phyloP scores from a whole-genome alignment of 2,329 filamentous ascomycete species.

The Tolypocladium endophyticum region DNA sequence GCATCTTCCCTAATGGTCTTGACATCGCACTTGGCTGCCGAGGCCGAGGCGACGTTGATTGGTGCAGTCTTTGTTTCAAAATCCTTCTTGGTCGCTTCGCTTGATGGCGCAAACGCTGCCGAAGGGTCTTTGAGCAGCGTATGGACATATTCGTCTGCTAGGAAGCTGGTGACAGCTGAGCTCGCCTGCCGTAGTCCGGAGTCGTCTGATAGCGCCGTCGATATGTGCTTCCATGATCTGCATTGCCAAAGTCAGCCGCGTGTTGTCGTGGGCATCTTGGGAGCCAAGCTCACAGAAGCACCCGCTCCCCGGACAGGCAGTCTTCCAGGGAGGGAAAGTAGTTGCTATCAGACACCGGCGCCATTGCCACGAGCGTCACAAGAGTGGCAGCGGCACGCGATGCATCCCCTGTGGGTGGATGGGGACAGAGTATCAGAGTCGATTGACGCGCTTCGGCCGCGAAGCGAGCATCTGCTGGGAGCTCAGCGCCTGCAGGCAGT shows the following conservation, averaged over 20 bases:
- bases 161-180: constrained; percentile 52
- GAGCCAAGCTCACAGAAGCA: constrained; percentile 58
- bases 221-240: constrained; percentile 53
- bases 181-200: constrained; percentile 44
- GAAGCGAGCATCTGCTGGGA: constrained; percentile 5
- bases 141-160: constrained; percentile 59
- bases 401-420: constrained; percentile 22
- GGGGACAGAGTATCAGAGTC: constrained; percentile 16
- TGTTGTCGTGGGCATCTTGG: constrained; percentile 1
- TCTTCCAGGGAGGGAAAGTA: constrained; percentile 81
- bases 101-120: constrained; percentile 54
- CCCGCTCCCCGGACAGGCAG: constrained; percentile 70
- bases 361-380: constrained; percentile 54
- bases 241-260: constrained; percentile 11
- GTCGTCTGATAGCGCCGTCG: constrained; percentile 44
- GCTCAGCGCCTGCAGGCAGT: background rate
- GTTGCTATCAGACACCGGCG: constrained; percentile 55
- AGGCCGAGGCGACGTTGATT: constrained; percentile 66
- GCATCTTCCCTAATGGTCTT: constrained; percentile 76
- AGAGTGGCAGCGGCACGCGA: constrained; percentile 25
- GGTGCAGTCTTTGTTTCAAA: constrained; percentile 82
- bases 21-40: constrained; percentile 59
- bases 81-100: constrained; percentile 52
- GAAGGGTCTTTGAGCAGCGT: constrained; percentile 59
- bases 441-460: constrained; percentile 24